These are phyloP conservation scores for Acer negundo DNA, from an alignment of 345 rosid species.

Conservation along the genomic window DNA sequence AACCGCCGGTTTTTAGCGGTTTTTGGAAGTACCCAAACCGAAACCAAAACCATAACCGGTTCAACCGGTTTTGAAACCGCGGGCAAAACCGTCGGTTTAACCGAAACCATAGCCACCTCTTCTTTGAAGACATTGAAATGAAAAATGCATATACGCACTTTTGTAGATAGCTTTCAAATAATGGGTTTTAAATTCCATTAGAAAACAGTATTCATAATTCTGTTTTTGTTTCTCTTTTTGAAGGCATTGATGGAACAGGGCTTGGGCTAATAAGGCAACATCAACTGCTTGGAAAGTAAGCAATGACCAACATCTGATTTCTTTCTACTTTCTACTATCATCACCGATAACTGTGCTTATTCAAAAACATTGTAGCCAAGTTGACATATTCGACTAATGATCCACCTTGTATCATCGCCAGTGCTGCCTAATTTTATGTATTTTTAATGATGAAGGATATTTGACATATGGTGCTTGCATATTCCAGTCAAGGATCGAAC, in stretches of 20 bases:
- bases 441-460: slow-evolving; percentile 46
- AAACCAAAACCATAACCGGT: too few relatives aligned
- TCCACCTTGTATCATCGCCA: background rate
- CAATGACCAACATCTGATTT: background rate
- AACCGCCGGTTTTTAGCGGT: too few relatives aligned
- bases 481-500: slow-evolving; percentile 72
- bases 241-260: slow-evolving; percentile 71
- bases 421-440: background rate
- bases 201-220: background rate
- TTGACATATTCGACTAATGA: background rate
- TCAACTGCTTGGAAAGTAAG: slow-evolving; percentile 64
- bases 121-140: background rate
- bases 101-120: too few relatives aligned
- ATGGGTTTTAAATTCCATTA: background rate
- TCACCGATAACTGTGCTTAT: background rate
- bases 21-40: too few relatives aligned
- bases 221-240: background rate
- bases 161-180: background rate
- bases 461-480: slow-evolving; percentile 77
- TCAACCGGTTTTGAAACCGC: too few relatives aligned
- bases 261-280: slow-evolving; percentile 60
- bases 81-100: too few relatives aligned
- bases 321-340: too few relatives aligned
- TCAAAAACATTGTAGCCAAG: background rate
- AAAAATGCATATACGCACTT: too few relatives aligned